Percentiles rank a stretch among this genome's conserved stretches.
Evolutionary conservation across 1,284 basidiomycete genomes (phyloP).

Genomic region (Cystobasidiaceae sp.): DNA sequence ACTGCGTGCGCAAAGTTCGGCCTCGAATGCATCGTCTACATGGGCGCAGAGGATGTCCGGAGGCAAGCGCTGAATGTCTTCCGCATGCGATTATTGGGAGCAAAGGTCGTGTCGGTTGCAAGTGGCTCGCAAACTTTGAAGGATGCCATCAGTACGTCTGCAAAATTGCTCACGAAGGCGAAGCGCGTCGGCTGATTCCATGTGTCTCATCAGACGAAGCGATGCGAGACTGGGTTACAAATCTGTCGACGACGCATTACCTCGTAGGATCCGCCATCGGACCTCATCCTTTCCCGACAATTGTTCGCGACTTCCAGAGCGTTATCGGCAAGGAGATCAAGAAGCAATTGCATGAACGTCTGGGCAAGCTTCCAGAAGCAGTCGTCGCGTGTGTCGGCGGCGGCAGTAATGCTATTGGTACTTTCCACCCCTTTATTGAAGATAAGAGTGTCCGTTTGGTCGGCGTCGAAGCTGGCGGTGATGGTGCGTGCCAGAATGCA

Average conservation of each 20-base stretch:
- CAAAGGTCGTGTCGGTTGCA: conserved; percentile 85
- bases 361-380: conserved; percentile 83
- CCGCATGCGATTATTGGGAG: conserved; percentile 95
- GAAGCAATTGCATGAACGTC: conserved; percentile 66
- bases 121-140: conserved; percentile 94
- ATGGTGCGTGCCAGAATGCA: conserved; percentile 53
- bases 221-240: conserved; percentile 96
- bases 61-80: conserved; percentile 96
- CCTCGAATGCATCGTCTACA: conserved; percentile 91
- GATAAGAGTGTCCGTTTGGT: conserved; percentile 76
- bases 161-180: background rate
- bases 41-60: conserved; percentile 97
- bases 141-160: conserved; percentile 71
- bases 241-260: conserved; percentile 81
- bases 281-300: conserved; percentile 97
- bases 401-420: conserved; percentile 94
- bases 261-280: conserved; percentile 95
- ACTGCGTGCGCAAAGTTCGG: conserved; percentile 97
- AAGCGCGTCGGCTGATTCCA: background rate
- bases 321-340: conserved; percentile 96
- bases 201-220: conserved; percentile 60
- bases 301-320: conserved; percentile 96
- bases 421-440: conserved; percentile 88
- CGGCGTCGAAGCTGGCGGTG: conserved; percentile 93
- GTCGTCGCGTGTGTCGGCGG: conserved; percentile 97